Conservation (phyloP, 2,329 filamentous ascomycete genomes). For the Talaromyces albobiverticillius region DNA sequence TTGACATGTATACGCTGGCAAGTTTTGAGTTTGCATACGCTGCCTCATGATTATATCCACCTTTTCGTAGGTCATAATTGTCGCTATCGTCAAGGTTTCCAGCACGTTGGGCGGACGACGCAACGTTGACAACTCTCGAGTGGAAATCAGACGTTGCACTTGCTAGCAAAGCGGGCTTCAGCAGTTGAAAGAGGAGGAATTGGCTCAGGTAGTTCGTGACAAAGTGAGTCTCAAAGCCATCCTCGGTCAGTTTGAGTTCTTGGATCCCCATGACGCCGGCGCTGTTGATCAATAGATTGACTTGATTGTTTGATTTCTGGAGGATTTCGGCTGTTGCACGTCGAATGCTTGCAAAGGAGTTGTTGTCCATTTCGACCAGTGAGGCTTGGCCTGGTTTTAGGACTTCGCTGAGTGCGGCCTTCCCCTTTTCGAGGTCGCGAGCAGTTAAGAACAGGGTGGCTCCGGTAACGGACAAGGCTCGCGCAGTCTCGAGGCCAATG, state of each 20-base stretch:
- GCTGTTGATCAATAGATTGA: slow-evolving; percentile 20
- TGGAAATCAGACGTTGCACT: slow-evolving; percentile 32
- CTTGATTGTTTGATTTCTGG: slow-evolving; percentile 33
- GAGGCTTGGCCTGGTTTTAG: slow-evolving; percentile 25
- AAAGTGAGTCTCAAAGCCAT: slow-evolving; percentile 36
- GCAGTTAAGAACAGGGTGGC: slow-evolving; percentile 46
- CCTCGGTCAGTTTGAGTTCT: slow-evolving; percentile 17
- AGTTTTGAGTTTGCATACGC: slow-evolving; percentile 51
- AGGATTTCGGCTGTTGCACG: slow-evolving; percentile 31
- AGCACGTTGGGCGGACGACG: slow-evolving; percentile 43
- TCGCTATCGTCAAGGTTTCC: slow-evolving; percentile 22
- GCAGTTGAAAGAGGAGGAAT: slow-evolving; percentile 31
- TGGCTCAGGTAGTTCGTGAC: slow-evolving; percentile 33
- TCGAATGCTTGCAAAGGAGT: slow-evolving; percentile 32
- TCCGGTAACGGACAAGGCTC: slow-evolving; percentile 45
- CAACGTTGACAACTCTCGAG: slow-evolving; percentile 48
- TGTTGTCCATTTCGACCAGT: slow-evolving; percentile 35
- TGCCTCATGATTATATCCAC: slow-evolving; percentile 24
- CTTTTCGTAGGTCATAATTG: slow-evolving; percentile 19
- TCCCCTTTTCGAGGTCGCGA: slow-evolving; percentile 39
- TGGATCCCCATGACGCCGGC: slow-evolving; percentile 15
- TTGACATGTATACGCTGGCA: slow-evolving; percentile 51
- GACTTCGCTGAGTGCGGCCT: slow-evolving; percentile 19
- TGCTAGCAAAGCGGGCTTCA: slow-evolving; percentile 17
- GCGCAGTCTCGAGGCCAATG: slow-evolving; percentile 45